phyloP scores from a whole-genome alignment of 805 yeast species.

The Ascoidea tarda region DNA sequence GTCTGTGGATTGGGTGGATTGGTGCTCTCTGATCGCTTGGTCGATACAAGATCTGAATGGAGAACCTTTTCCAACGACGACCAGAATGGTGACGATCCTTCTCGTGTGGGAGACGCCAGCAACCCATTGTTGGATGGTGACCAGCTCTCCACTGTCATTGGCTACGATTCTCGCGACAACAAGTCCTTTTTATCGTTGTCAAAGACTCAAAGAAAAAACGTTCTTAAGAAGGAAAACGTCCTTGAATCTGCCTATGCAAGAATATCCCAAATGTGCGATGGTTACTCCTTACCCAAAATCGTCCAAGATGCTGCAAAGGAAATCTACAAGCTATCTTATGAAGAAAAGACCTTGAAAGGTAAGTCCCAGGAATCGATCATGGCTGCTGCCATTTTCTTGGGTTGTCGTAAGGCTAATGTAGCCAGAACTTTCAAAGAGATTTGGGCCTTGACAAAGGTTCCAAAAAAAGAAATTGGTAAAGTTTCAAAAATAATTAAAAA shows the following conservation, averaged over 20 bases:
- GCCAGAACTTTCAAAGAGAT: conserved; percentile 94
- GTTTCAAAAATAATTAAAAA: conserved; percentile 78
- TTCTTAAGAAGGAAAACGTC: conserved; percentile 80
- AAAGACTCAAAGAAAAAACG: conserved; percentile 79
- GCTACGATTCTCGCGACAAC: conserved; percentile 76
- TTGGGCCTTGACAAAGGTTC: conserved; percentile 88
- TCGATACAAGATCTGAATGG: conserved; percentile 96
- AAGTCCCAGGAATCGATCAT: conserved; percentile 86
- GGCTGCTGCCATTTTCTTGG: conserved; percentile 93
- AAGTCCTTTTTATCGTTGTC: conserved; percentile 79
- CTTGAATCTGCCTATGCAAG: conserved; percentile 80
- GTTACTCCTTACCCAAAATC: conserved; percentile 84
- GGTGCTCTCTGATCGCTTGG: conserved; percentile 81
- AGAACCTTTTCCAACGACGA: conserved; percentile 96
- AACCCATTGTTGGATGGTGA: conserved; percentile 86
- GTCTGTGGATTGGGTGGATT: conserved; percentile 97
- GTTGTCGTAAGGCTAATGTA: conserved; percentile 87
- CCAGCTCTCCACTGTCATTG: conserved; percentile 84
- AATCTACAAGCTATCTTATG: conserved; percentile 83
- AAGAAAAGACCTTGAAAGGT: conserved; percentile 74
- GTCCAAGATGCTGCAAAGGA: conserved; percentile 98
- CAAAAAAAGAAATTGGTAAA: conserved; percentile 87
- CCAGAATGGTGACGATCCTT: conserved; percentile 95
- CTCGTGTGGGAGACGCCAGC: conserved; percentile 98
- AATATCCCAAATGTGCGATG: conserved; percentile 94